Percentiles rank a stretch among this genome's conserved stretches.
Evolutionary conservation across 805 yeast genomes (phyloP).

Genomic region (Sungouiella thailandica): DNA sequence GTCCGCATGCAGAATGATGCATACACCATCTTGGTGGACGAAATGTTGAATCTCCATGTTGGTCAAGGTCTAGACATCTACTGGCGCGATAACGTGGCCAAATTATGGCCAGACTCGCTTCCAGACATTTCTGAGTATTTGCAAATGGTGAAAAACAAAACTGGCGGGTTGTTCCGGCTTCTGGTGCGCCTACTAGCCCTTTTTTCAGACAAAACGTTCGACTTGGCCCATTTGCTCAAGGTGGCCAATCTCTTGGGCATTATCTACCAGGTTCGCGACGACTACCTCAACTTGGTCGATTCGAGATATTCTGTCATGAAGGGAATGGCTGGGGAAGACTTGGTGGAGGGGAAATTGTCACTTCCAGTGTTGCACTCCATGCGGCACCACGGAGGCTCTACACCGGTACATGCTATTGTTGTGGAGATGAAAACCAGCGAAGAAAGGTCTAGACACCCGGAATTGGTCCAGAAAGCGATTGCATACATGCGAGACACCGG

Average conservation of each 20-base stretch:
- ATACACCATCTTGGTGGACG: conserved; percentile 52
- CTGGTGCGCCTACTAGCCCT: conserved; percentile 60
- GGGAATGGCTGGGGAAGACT: conserved; percentile 66
- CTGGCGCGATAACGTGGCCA: conserved; percentile 62
- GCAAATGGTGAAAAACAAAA: conserved; percentile 77
- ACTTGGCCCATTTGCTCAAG: conserved; percentile 38
- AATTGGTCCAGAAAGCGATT: conserved; percentile 18
- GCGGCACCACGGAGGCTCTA: neutral
- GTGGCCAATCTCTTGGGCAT: conserved; percentile 76
- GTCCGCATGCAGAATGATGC: conserved; percentile 14
- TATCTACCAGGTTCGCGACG: conserved; percentile 82
- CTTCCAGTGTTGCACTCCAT: conserved; percentile 69
- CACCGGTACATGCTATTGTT: conserved; percentile 22
- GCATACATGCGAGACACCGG: conserved; percentile 18
- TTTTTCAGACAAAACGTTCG: conserved; percentile 9
- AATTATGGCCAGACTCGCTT: conserved; percentile 9
- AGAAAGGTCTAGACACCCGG: conserved; percentile 12
- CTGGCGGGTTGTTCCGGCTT: conserved; percentile 83
- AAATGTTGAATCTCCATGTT: conserved; percentile 72
- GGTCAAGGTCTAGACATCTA: conserved; percentile 89
- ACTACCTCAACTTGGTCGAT: conserved; percentile 64
- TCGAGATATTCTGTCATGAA: conserved; percentile 58
- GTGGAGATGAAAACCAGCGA: conserved; percentile 12
- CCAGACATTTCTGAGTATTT: conserved; percentile 47
- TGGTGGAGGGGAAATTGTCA: conserved; percentile 85